Evolutionary conservation across 2,329 filamentous ascomycete species (phyloP), one percentile per base, ranked within the genome.

Genomic region (Colletotrichum coccodes): DNA sequence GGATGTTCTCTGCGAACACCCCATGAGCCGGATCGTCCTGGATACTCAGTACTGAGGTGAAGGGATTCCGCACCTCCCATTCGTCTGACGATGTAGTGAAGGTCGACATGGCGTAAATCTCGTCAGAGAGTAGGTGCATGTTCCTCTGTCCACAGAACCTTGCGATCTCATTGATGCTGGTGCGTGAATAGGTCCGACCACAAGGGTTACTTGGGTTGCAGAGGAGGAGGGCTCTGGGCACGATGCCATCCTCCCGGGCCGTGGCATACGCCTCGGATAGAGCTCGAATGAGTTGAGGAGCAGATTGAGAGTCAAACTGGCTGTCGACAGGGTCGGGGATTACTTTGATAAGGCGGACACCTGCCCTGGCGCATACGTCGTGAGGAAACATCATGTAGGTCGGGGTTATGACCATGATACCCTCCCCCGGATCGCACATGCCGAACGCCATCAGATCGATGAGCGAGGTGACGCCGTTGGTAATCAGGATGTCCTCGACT

Each of bases 1-100:
- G 56, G 3, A 60, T 16, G 12, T 69, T 65, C 4, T 60, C 54
- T 3, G 47, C 38, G n/a, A 49, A 34, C 6, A 64, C 30, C 4
- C 54, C 49, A n/a, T n/a, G 28, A 6, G 38, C 30, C 6, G 40
- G 57, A 5, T 53, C 56, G 16, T 36, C 56, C 18, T 12, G 44
- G 49, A 69, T 59, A 38, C 56, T 44, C 6, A 69, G 42, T n/a
- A 64, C 47, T n/a, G 66, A 65, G 8, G 54, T 69, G 40, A 60
- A 50, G 9, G 40, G 26, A 2, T 23, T 14, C 21, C 26, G 6
- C 9, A 9, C 23, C 28, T 30, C 46, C 14, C 16, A 14, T 23
- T 30, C 7, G 8, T 5, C 34, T 6, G 53, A 3, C 16, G 21
- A n/a, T 7, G n/a, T 6, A 5, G 49, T 21, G 26, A 60, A 60